Conservation (phyloP, 2,329 filamentous ascomycete genomes). For the Cladosporium velox region DNA sequence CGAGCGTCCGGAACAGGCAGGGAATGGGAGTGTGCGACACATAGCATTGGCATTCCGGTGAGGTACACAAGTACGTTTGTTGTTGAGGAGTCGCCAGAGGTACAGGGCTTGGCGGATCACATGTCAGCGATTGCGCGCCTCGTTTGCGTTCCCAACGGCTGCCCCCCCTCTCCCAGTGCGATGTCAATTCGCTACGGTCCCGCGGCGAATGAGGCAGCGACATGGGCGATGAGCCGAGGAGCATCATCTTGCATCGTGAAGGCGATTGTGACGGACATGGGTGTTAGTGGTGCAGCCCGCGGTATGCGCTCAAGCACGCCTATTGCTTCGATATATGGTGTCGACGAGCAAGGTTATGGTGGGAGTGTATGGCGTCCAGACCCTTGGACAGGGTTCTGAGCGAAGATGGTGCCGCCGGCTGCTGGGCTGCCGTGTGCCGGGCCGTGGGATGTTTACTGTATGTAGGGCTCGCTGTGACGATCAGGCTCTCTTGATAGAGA, state of each 20-base stretch:
- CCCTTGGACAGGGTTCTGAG: neutral
- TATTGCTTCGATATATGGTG: neutral
- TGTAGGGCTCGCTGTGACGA: neutral
- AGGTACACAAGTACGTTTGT: neutral
- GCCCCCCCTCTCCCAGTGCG: slow-evolving; percentile 2
- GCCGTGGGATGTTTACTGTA: neutral
- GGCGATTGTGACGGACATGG: neutral
- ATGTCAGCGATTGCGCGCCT: slow-evolving; percentile 14
- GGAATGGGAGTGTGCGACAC: neutral
- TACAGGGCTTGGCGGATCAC: slow-evolving; percentile 14
- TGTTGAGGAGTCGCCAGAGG: slow-evolving; percentile 4
- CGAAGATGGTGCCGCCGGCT: slow-evolving; percentile 2
- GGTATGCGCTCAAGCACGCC: neutral
- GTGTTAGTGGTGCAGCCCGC: too few relatives aligned
- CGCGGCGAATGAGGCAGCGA: slow-evolving; percentile 7
- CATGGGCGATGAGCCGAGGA: slow-evolving; percentile 4
- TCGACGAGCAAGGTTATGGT: neutral
- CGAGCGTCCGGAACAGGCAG: neutral
- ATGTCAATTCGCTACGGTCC: slow-evolving; percentile 9
- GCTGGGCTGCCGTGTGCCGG: slow-evolving; percentile 14
- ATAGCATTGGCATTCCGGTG: slow-evolving; percentile 5
- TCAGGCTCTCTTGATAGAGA: neutral
- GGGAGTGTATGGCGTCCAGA: neutral
- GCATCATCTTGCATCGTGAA: neutral
- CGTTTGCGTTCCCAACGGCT: slow-evolving; percentile 18